Evolutionary conservation across 1,284 basidiomycete species (phyloP), one percentile per base, ranked within the genome.

Genomic region (Phellopilus nigrolimitatus): DNA sequence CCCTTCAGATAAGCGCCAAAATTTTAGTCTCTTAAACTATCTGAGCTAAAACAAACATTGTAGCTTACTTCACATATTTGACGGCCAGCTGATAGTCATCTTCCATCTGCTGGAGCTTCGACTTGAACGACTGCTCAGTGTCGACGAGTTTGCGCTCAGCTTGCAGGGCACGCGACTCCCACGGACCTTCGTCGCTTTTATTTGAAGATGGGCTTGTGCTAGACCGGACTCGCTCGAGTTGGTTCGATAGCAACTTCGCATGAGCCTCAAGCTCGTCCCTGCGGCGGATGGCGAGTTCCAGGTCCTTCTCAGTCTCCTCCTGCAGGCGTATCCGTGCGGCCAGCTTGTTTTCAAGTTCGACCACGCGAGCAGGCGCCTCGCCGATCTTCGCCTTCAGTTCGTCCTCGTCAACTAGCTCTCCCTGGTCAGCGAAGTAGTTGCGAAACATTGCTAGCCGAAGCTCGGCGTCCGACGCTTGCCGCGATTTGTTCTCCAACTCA

Each of bases 81-180:
- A 95, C 91, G 19, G 91, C 92, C 40, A 92, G 78, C 64, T 95
- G 90, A 68, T 98, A 97, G 66, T 98, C 95, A 59, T 91, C 86
- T 68, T 98, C 94, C 67, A 97, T 82, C 64, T 93, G 90, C 62
- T 82, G 77, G 68, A 90, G 76, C 43, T 83, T 79, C 34, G 80
- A 74, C 68, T 85, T 87, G 69, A 91, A 89, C 54, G 71, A 74
- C 56, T 76, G 77, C 65, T 95, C 90, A 28, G 84, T 84, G 64
- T 92, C 90, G 46, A 83, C 82, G 48, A 91, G 74, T 64, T 82
- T 87, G 47, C 76, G 78, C 67, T 91, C 90, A 17, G 80, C 76
- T 59, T 85, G 84, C 44, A 71, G 69, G 33, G 75, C 79, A 33
- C 86, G 81, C 36, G 71, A 72, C 49, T 88, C 82, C 8, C 65